phyloP scores from a whole-genome alignment of 2,329 filamentous ascomycete genomes.

The Hypoxylon sp. region DNA sequence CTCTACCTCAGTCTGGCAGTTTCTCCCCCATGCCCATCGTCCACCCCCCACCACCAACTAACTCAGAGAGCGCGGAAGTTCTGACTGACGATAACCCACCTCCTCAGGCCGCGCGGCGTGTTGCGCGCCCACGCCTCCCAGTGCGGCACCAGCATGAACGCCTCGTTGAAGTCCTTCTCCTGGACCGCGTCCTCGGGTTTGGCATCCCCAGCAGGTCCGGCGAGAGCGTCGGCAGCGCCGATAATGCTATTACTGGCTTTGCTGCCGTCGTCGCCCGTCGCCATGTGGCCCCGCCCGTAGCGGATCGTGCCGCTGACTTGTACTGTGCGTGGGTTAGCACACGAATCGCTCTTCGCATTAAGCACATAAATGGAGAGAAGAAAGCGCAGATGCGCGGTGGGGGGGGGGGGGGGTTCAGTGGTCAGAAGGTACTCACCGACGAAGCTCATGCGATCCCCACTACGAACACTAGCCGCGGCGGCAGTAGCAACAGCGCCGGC shows the following conservation, averaged over 20 bases:
- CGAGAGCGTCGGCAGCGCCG: neutral
- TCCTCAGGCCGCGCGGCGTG: conserved; percentile 66
- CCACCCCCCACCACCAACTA: neutral
- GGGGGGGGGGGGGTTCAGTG: neutral
- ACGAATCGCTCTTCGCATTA: neutral
- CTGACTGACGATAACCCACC: conserved; percentile 79
- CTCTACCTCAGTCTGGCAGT: neutral
- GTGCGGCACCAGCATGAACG: conserved; percentile 85
- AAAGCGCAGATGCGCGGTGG: neutral
- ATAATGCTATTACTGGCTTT: neutral
- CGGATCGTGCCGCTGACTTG: conserved; percentile 80
- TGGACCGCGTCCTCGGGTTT: conserved; percentile 57
- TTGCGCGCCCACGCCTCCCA: conserved; percentile 71
- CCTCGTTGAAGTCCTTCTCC: conserved; percentile 82
- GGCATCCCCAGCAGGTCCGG: conserved; percentile 49
- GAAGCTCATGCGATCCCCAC: conserved; percentile 75
- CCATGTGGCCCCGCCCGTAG: conserved; percentile 72
- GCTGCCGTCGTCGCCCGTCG: conserved; percentile 55
- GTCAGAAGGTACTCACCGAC: conserved; percentile 52
- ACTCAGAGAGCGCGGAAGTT: conserved; percentile 73
- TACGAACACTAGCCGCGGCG: conserved; percentile 41
- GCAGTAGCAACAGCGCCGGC: conserved; percentile 14
- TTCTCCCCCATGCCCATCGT: neutral
- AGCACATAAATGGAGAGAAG: neutral
- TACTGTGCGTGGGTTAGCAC: conserved; percentile 57